phyloP scores from a whole-genome alignment of 805 yeast genomes.

The Metschnikowia lunata region DNA sequence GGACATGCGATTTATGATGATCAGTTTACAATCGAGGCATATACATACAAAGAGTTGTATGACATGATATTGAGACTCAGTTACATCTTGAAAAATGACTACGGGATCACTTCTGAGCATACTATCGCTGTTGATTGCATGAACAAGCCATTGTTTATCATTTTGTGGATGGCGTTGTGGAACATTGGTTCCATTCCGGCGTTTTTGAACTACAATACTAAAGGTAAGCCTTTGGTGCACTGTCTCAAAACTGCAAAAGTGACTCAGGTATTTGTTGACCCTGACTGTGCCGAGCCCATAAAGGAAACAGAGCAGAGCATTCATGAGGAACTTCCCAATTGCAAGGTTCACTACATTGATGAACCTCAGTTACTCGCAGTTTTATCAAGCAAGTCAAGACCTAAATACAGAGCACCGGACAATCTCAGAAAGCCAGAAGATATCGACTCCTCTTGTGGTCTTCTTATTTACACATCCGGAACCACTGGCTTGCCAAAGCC shows the following conservation, averaged over 20 bases:
- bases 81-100: conserved; percentile 55
- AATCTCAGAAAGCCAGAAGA: conserved; percentile 54
- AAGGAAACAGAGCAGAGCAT: conserved; percentile 44
- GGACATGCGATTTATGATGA: conserved; percentile 45
- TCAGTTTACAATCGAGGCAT: conserved; percentile 56
- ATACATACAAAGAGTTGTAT: conserved; percentile 66
- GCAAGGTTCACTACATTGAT: conserved; percentile 45
- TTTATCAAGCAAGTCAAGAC: conserved; percentile 36
- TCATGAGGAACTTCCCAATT: conserved; percentile 32
- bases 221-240: conserved; percentile 72
- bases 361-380: conserved; percentile 47
- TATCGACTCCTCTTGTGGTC: conserved; percentile 57
- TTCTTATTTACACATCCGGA: conserved; percentile 85
- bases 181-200: conserved; percentile 88
- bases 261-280: conserved; percentile 67
- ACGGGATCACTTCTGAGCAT: conserved; percentile 62
- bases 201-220: conserved; percentile 74
- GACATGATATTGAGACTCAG: conserved; percentile 64
- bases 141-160: conserved; percentile 77
- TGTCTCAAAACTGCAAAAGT: conserved; percentile 69
- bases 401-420: conserved; percentile 53
- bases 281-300: conserved; percentile 55
- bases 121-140: conserved; percentile 71
- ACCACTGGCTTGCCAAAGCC: conserved; percentile 95
- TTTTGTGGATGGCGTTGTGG: conserved; percentile 85